Evolutionary conservation across 352 stramenopile species (phyloP).

Genomic region (Phytophthora boehmeriae): DNA sequence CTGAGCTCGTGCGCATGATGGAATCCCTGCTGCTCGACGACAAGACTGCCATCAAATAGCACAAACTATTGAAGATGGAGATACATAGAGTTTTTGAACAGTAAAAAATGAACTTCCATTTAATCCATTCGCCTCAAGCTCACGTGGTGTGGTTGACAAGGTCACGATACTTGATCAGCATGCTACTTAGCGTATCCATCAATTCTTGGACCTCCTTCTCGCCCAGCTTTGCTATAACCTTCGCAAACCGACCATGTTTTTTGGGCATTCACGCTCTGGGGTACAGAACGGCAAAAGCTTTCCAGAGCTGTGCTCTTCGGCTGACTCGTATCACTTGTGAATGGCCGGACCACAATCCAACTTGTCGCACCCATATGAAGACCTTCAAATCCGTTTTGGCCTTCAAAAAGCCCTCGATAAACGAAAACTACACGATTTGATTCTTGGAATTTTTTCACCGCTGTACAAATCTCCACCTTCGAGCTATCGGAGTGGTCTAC

Average conservation of each 20-base stretch:
- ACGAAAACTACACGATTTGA: conserved; percentile 53
- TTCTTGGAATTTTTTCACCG: conserved; percentile 53
- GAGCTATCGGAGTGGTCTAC: conserved; percentile 29
- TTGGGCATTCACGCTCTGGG: background rate
- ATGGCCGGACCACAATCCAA: conserved; percentile 42
- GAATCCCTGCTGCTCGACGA: conserved; percentile 24
- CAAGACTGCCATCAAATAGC: too few relatives aligned
- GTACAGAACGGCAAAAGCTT: conserved; percentile 31
- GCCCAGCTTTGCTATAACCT: conserved; percentile 2
- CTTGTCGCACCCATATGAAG: conserved; percentile 61
- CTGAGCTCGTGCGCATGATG: conserved; percentile 19
- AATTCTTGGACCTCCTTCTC: conserved; percentile 13
- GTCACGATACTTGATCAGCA: conserved; percentile 16
- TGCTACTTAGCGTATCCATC: background rate
- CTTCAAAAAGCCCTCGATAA: conserved; percentile 50
- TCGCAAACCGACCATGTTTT: conserved; percentile 5
- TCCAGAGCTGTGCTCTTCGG: conserved; percentile 22
- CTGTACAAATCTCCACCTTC: conserved; percentile 25
- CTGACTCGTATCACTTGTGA: conserved; percentile 1
- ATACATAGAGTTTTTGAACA: too few relatives aligned
- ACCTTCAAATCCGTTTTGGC: conserved; percentile 38
- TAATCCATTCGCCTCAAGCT: too few relatives aligned
- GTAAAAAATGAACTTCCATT: too few relatives aligned
- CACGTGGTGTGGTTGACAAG: too few relatives aligned
- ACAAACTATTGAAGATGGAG: too few relatives aligned